Evolutionary conservation across 1,284 basidiomycete species (phyloP).

Genomic region (Hemileia vastatrix): DNA sequence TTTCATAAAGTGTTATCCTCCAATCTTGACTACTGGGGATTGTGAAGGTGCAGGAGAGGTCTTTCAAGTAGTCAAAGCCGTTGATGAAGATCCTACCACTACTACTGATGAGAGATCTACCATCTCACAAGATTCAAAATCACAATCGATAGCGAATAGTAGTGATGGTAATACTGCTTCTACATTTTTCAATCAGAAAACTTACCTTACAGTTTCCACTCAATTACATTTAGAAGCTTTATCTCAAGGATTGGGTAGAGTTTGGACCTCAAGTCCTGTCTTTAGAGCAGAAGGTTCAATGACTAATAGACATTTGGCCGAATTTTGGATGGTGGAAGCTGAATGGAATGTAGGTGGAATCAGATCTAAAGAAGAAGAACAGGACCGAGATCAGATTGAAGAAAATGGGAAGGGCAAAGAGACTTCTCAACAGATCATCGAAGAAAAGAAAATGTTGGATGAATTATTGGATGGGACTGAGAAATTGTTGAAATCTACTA

Average conservation of each 20-base stretch:
- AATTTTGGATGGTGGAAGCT: conserved; percentile 43
- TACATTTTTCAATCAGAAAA: conserved; percentile 5
- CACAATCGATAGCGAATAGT: background rate
- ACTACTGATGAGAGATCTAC: no score
- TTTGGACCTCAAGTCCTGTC: conserved; percentile 35
- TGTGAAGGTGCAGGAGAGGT: conserved; percentile 43
- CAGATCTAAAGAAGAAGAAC: no score
- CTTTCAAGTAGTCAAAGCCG: no score
- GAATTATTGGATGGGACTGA: background rate
- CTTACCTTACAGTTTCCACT: conserved; percentile 39
- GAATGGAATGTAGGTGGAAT: conserved; percentile 25
- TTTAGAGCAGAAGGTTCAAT: conserved; percentile 39
- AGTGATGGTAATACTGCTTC: conserved; percentile 22
- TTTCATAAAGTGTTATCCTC: conserved; percentile 35
- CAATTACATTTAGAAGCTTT: conserved; percentile 41
- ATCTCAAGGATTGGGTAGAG: conserved; percentile 32
- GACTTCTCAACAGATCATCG: background rate
- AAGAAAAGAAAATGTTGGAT: background rate
- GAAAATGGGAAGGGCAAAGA: no score
- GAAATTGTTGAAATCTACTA: background rate
- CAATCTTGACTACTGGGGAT: conserved; percentile 39
- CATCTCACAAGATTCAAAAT: background rate
- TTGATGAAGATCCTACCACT: conserved; percentile 1
- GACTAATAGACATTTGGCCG: conserved; percentile 40
- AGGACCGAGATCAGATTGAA: no score